These are phyloP conservation scores for Phylloporus sp. DNA, from an alignment of 768 basidiomycete species.

Conservation along the genomic window DNA sequence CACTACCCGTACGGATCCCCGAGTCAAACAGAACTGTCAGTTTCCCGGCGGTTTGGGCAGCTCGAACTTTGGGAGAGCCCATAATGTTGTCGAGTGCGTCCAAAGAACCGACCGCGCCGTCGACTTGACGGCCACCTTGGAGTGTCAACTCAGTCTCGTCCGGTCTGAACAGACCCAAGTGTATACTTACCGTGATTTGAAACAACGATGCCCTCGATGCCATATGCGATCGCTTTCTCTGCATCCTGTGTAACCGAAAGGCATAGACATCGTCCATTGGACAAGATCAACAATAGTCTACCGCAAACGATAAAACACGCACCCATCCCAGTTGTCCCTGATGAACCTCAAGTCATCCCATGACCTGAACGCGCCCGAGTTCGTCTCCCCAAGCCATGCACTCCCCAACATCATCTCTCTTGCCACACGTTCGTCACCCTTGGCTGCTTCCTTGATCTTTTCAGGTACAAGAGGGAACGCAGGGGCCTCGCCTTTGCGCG, in stretches of 20 bases:
- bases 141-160: background rate
- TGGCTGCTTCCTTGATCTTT: slow-evolving; percentile 39
- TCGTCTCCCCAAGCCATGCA: slow-evolving; percentile 61
- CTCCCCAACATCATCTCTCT: slow-evolving; percentile 43
- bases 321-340: slow-evolving; percentile 76
- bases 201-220: slow-evolving; percentile 45
- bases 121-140: slow-evolving; percentile 70
- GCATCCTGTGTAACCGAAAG: slow-evolving; percentile 38
- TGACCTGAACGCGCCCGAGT: slow-evolving; percentile 56
- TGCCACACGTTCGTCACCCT: slow-evolving; percentile 46
- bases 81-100: slow-evolving; percentile 69
- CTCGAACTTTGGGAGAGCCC: slow-evolving; percentile 53
- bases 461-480: slow-evolving; percentile 58
- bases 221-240: slow-evolving; percentile 41
- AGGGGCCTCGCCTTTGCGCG: slow-evolving; percentile 35
- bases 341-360: slow-evolving; percentile 75
- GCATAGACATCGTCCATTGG: background rate
- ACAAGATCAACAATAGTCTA: background rate
- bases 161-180: background rate
- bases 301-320: slow-evolving; percentile 13
- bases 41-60: slow-evolving; percentile 57
- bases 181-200: slow-evolving; percentile 36
- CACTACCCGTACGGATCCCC: slow-evolving; percentile 79
- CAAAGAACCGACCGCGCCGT: slow-evolving; percentile 75
- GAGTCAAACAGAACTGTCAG: slow-evolving; percentile 66